Evolutionary conservation across 768 basidiomycete species (phyloP).

Genomic region (Psilocybe cubensis): DNA sequence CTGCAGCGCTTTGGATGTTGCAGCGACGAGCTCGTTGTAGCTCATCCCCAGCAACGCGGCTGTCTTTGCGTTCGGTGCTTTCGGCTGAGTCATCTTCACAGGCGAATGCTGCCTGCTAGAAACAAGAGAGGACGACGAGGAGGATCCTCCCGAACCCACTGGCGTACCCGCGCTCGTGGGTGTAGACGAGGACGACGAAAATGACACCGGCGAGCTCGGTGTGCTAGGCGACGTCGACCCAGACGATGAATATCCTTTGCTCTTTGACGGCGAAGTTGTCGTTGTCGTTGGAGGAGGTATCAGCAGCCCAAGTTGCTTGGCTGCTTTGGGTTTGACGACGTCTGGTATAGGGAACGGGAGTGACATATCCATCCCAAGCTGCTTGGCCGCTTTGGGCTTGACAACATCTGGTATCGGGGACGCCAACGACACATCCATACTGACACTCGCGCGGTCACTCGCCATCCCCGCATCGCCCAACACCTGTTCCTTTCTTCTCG

Average conservation of each 20-base stretch:
- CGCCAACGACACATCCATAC: too few relatives aligned
- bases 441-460: constrained; percentile 14
- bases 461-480: constrained; percentile 3
- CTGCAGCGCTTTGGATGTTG: constrained; percentile 35
- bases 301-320: constrained; percentile 11
- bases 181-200: constrained; percentile 3
- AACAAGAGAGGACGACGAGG: not conserved
- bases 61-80: constrained; percentile 39
- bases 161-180: not conserved
- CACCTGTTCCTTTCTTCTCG: constrained; percentile 14
- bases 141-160: not conserved
- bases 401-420: constrained; percentile 4
- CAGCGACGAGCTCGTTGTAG: constrained; percentile 34
- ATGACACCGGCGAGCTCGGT: not conserved
- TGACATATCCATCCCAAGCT: constrained; percentile 28
- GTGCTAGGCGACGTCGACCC: not conserved
- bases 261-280: not conserved
- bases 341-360: constrained; percentile 12
- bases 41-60: constrained; percentile 44
- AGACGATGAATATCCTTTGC: constrained; percentile 1
- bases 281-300: not conserved
- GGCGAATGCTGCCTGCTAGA: not conserved
- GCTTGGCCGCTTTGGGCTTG: constrained; percentile 7
- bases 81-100: not conserved
- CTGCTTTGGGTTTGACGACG: constrained; percentile 29